Base-by-base conservation (phyloP, 768 basidiomycete species). In the Leccinum ochraceum region DNA sequence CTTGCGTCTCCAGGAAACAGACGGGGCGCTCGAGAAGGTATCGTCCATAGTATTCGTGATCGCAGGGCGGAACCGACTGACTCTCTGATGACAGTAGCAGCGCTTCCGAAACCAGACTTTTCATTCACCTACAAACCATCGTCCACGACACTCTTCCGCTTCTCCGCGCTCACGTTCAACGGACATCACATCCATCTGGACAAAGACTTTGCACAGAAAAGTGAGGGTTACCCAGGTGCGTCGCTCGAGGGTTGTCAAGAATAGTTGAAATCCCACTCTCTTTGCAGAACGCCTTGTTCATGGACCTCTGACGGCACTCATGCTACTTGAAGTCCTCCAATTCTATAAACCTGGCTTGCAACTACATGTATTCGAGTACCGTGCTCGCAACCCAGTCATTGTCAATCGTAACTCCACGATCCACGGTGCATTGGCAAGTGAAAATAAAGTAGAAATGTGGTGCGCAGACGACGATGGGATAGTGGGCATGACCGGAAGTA, bases 141-240 rank as follows among this genome's bases (percentile, higher is more conserved):
- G 26, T 74, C 85, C 37, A 85, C 86, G 9, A 91, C 88, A 0
- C 77, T 94, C 22, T 95, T 95, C 77, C 86, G 91, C 24, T 95
- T 89, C 75, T 94, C 91, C 5, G 90, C 92, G 20, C 78, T 95
- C 24, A 94, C 87, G 64, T 92, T 92, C 77, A 94, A 95, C 66
- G 89, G 84, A 13, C 92, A 95, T 65, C 81, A 86, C 65, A 90
- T 95, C 64, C 92, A 95, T 73, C 81, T 94, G 28, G 90, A 94
- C 75, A 84, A 85, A 60, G 83, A 86, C 24, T 92, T 87, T 69
- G 84, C 89, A 6, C 84, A 81, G 49, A 73, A 76, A 26, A 79
- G 76, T 20, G 89, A 94, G 73, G 89, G 89, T 8, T 91, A 92
- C 64, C 81, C 86, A 62, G 90, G 89, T 85, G 63, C 56, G 60